These are phyloP conservation scores for Raffaelea ambrosiae DNA, from an alignment of 2,329 filamentous ascomycete species.

Conservation along the genomic window DNA sequence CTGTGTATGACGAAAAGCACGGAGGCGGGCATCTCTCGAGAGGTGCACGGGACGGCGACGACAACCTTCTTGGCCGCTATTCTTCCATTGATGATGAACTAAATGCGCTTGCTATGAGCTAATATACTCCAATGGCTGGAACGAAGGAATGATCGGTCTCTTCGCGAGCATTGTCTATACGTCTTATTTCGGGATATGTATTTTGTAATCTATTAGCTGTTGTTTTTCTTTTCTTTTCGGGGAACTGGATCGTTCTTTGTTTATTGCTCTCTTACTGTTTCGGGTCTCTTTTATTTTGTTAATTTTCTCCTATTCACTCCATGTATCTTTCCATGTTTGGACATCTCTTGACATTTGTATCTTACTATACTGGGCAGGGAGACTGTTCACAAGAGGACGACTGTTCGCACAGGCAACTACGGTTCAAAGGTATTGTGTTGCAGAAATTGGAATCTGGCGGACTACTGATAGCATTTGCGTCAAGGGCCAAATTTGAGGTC, in stretches of 20 bases:
- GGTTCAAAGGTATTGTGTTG: too few species aligned
- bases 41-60: neutral
- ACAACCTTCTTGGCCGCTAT: neutral
- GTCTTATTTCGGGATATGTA: neutral
- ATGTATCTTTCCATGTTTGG: too few species aligned
- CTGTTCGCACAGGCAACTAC: too few species aligned
- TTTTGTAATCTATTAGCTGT: neutral
- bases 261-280: neutral
- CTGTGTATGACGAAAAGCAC: conserved; percentile 1
- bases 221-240: neutral
- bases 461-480: too few species aligned
- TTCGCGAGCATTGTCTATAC: neutral
- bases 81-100: neutral
- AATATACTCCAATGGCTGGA: too few species aligned
- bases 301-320: too few species aligned
- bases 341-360: neutral
- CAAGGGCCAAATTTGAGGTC: too few species aligned
- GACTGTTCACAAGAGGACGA: too few species aligned
- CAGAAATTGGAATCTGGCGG: too few species aligned
- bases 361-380: neutral
- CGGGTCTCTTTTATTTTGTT: neutral
- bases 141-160: too few species aligned
- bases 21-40: neutral
- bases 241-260: neutral
- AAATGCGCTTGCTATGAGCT: neutral